A percentile compares a stretch with the other conserved stretches of the same genome.
phyloP scores from a whole-genome alignment of 1,284 basidiomycete genomes.

The Boletus semigastroideus region DNA sequence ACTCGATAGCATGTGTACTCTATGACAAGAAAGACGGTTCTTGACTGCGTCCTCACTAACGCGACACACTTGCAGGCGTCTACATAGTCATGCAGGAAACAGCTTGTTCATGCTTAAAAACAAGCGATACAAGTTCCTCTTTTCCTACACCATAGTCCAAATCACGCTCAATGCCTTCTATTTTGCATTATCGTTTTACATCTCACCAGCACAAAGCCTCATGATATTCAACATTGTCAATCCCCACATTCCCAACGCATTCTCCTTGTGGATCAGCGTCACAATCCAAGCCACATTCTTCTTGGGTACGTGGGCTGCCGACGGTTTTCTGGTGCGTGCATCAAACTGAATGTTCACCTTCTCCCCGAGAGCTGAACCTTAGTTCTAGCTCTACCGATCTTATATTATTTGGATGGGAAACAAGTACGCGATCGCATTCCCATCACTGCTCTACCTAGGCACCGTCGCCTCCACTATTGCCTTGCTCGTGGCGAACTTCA shows the following conservation, averaged over 20 bases:
- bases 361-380: not conserved
- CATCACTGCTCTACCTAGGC: conserved; percentile 17
- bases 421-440: not conserved
- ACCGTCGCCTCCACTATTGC: conserved; percentile 18
- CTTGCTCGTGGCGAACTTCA: conserved; percentile 12
- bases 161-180: conserved; percentile 22
- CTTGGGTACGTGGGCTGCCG: conserved; percentile 25
- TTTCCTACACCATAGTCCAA: conserved; percentile 13
- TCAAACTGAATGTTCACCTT: not conserved
- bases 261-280: conserved; percentile 21
- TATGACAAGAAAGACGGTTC: conserved; percentile 5
- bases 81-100: conserved; percentile 16
- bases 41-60: not conserved
- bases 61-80: conserved; percentile 6
- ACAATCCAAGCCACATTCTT: conserved; percentile 14
- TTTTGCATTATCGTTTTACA: conserved; percentile 16
- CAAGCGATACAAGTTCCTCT: conserved; percentile 21
- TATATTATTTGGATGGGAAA: conserved; percentile 19
- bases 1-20: conserved; percentile 18
- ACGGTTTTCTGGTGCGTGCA: conserved; percentile 25
- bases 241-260: conserved; percentile 3
- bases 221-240: conserved; percentile 12
- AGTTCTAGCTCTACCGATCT: conserved; percentile 26
- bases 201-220: conserved; percentile 14
- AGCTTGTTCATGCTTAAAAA: conserved; percentile 19